Base-by-base conservation (phyloP, 1,284 basidiomycete genomes). In the Cryptococcus amylolentus region DNA sequence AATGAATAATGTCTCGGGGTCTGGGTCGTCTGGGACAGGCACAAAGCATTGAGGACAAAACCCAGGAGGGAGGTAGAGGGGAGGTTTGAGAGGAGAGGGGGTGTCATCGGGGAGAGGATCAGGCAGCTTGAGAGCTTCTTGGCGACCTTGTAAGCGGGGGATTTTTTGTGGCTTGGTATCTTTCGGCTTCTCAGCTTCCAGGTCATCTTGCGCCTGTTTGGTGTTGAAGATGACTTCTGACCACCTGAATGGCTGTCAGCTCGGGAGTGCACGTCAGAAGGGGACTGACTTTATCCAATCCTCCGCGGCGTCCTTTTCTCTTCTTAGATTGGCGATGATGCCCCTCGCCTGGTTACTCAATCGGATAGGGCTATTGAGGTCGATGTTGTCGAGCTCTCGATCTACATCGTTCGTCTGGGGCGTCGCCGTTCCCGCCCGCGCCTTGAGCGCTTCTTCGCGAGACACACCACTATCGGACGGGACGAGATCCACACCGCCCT, bases 271-370 rank as follows among this genome's bases (percentile, higher is more conserved):
- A 45, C 37, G 31, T 10, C 31, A 10, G 31, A 35, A 35, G 31
- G 10, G 10, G 14, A 62, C 69, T 53, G 57, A 76, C 72, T 77
- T 76, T 54, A 89, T 85, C 89, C 89, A 95, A 66, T 94, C 91
- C 70, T 97, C 93, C 57, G 86, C 84, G 78, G 91, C 88, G 73
- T 97, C 92, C 84, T 93, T 91, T 84, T 88, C 86, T 70, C 89
- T 88, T 55, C 93, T 82, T 61, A 97, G 75, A n/a, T 83, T 82
- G 4, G 85, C 87, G 61, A 97, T 95, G 20, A 95, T 81, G 5
- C 81, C 82, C n/a, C 91, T 87, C 10, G 90, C 89, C 71, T 93
- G 87, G 4, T 82, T 80, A 8, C 88, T 90, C n/a, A 96, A 80
- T 5, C 86, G 84, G 0, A 95, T 89, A 16, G 91, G 90, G 6